phyloP scores from a whole-genome alignment of 2,329 filamentous ascomycete genomes.

The Lasiodiplodia sp. region DNA sequence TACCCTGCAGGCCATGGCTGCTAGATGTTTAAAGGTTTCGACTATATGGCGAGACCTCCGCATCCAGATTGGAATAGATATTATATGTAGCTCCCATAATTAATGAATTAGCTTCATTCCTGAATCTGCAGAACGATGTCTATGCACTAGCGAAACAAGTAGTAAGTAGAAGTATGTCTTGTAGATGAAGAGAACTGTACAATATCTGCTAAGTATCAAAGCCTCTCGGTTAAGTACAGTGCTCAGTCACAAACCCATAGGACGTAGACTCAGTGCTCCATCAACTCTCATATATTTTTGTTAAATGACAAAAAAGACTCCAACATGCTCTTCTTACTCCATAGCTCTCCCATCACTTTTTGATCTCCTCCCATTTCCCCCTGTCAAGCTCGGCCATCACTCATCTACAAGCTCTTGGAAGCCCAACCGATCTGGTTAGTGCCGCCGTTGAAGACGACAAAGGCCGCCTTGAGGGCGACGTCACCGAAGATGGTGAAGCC shows the following conservation, averaged over 20 bases:
- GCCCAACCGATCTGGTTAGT: constrained; percentile 21
- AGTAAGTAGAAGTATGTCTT: too few relatives aligned
- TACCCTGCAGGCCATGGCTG: background rate
- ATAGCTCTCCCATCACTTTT: background rate
- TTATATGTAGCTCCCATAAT: background rate
- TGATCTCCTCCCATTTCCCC: background rate
- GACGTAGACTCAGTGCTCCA: too few relatives aligned
- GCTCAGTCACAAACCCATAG: too few relatives aligned
- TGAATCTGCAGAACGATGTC: too few relatives aligned
- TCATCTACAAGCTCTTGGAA: constrained; percentile 7
- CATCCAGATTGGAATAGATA: background rate
- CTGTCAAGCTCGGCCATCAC: background rate
- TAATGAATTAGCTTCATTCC: background rate
- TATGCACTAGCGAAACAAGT: too few relatives aligned
- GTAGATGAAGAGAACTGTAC: too few relatives aligned
- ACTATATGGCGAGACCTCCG: background rate
- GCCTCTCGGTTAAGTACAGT: too few relatives aligned
- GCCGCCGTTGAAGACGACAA: constrained; percentile 52
- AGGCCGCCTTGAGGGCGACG: constrained; percentile 79
- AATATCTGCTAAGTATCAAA: too few relatives aligned
- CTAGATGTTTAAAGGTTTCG: background rate
- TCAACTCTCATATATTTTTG: too few relatives aligned
- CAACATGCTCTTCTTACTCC: too few relatives aligned
- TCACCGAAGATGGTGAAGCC: constrained; percentile 77
- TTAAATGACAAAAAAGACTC: too few relatives aligned